These are phyloP conservation scores for Alternaria sp. DNA, from an alignment of 2,329 filamentous ascomycete genomes.

Conservation along the genomic window DNA sequence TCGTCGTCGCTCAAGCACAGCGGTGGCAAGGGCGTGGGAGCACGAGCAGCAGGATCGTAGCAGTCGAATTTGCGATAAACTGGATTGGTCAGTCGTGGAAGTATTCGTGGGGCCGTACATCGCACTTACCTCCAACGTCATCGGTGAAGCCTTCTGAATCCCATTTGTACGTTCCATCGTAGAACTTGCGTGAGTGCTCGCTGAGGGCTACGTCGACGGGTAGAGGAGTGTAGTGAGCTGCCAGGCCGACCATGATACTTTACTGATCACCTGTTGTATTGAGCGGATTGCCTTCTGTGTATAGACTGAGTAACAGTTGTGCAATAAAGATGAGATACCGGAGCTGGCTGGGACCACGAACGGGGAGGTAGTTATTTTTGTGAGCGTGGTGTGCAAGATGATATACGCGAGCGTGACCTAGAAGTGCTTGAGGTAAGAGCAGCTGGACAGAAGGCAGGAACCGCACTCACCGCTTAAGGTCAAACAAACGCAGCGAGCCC, in stretches of 20 bases:
- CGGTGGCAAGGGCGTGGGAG: slow-evolving; percentile 31
- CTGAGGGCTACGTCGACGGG: slow-evolving; percentile 14
- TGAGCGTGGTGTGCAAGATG: neutral
- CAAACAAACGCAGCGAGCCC: neutral
- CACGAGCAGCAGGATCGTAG: slow-evolving; percentile 19
- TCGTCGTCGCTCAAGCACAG: slow-evolving; percentile 13
- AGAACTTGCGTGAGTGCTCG: slow-evolving; percentile 37
- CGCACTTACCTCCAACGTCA: slow-evolving; percentile 26
- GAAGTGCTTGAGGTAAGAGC: neutral
- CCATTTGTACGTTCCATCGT: slow-evolving; percentile 37
- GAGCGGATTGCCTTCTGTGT: too few relatives aligned
- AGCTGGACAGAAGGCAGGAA: neutral
- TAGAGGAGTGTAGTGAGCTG: neutral
- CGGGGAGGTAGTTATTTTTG: neutral
- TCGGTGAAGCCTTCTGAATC: slow-evolving; percentile 35
- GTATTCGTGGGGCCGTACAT: neutral
- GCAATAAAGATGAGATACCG: neutral
- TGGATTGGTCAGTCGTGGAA: neutral
- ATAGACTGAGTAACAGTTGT: neutral
- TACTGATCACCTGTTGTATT: neutral
- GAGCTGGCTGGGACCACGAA: neutral
- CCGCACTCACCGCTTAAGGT: neutral
- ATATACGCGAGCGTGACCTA: neutral
- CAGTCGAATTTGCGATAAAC: slow-evolving; percentile 27
- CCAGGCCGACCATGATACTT: neutral